Evolutionary conservation across 2,329 filamentous ascomycete genomes (phyloP), one percentile per base, ranked within the genome.

Genomic region (Fusarium ramigenum): DNA sequence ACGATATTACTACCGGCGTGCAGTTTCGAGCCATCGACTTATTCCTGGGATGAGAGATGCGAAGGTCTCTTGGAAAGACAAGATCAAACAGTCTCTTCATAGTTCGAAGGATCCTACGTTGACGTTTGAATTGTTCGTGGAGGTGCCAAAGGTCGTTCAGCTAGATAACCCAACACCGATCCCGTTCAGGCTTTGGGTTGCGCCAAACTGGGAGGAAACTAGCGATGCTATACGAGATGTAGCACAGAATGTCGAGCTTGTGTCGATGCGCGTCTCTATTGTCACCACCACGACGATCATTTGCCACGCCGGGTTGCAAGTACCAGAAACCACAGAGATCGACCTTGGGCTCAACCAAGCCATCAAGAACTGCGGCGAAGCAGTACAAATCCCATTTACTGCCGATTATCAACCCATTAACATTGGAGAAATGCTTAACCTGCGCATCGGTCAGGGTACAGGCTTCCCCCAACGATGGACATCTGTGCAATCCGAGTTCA

Each of bases 61-160:
- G 0, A 73, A 79, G 4, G 57, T 82, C 23, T 75, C 77, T 0
- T 71, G 83, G 36, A 79, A 75, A 16, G 80, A 83, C 52, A 82
- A 78, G 60, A 75, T 78, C 2, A 79, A 78, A 14, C 78, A 79
- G 39, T 54, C 82, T 5, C 79, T 84, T 9, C 68, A 69, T 5
- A 78, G 78, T 2, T 79, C 80, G 16, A 81, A 78, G n/a, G 77
- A 82, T 1, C 83, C 83, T 0, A 39, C 56, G 2, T 77, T 83
- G 5, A 36, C 28, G 0, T 83, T 79, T 43, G 60, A 69, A 0
- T 23, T 82, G 2, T 59, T 78, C 10, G 56, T 81, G 4, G 68
- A 75, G 4, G 69, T 73, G 4, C 83, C 83, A 0, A 53, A 52
- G 0, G 65, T 78, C 1, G 70, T 84, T 11, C 81, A 82, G 25